Base-by-base conservation (phyloP, 495 filamentous ascomycete species). In the Pyrenopolyporus hunteri region DNA sequence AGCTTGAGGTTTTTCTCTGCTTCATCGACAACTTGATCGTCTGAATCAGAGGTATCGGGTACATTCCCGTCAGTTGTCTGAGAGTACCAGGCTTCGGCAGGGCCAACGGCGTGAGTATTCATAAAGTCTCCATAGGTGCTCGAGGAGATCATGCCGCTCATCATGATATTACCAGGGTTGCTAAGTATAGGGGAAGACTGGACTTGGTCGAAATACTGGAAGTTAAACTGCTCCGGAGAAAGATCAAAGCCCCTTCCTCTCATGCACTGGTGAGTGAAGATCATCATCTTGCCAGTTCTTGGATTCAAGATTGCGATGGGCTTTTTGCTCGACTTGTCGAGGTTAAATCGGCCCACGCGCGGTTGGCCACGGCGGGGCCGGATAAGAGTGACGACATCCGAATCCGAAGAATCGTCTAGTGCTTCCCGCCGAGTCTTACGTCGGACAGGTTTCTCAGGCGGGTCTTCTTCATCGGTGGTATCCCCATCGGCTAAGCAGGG, bases 401-500 rank as follows among this genome's bases (percentile, higher is more conserved):
- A 79, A 28, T 78, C 77, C 3, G 78, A 82, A 31, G 69, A 73
- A 13, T 72, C 66, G 49, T 74, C 76, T 20, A 63, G 60, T 17
- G 59, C 23, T 50, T 70, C 64, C 32, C 75, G 73, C 60, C 77
- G 69, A 66, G 77, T 71, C 64, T 82, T 86, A 57, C 82, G 82
- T 31, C 86, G 86, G 78, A 70, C 78, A 72, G 65, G 63, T 14
- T 75, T 77, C 52, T 79, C 83, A 42, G 85, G 85, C 4, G 86
- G 76, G 49, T 92, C 90, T 76, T 93, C 90, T 66, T 93, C 90
- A 48, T 71, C 69, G 63, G 90, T 93, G 31, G 90, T 93, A 62
- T 92, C 90, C 49, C 90, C 89, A 75, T 93, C 90, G 70, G 88
- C 89, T 93, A 75, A 25, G 66, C 64, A 48, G 33, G n/a, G 48